Base-by-base conservation (phyloP, 176 grass and related monocot genomes). In the Paspalum notatum region DNA sequence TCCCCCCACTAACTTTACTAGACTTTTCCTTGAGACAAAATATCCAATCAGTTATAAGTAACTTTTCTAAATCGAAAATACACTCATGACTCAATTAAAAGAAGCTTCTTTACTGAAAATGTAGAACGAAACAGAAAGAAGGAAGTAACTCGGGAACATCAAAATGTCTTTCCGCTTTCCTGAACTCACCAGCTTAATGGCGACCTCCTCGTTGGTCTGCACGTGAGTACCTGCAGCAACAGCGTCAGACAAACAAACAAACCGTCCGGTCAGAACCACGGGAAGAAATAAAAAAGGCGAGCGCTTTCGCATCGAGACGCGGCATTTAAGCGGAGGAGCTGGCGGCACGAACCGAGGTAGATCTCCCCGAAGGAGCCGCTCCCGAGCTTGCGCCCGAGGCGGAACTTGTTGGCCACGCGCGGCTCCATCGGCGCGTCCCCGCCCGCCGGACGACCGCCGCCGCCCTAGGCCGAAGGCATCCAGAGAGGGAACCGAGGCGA, bases 161-260 rank as follows among this genome's bases (percentile, higher is more conserved):
- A 17, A 15, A 74, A 45, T 4, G 15, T 6, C 46, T 47, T 53
- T 63, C 40, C 2, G 26, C 41, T n/a, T 74, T 14, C 50, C 41
- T 66, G n/a, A 82, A 86, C 91, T 93, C 71, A 97, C 93, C 27
- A 97, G 93, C 62, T 97, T 97, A 78, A 97, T 89, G 16, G 85
- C 93, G 60, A 97, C 93, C 83, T 97, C 93, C 47, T 97, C 93
- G 48, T 89, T 97, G 41, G 67, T 90, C 71, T 97, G 90, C 74
- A 90, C 82, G 78, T 93, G 87, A 20, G 94, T 97, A 79, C 94
- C 94, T 97, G 84, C 73, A 72, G 2, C 77, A 38, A 7, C 72
- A 82, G 21, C 61, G 27, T 59, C 64, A 32, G 72, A 46, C 32
- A 73, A 58, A 84, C 55, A 37, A 25, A 43, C 69, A 18, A 46